Conservation (phyloP, 2,329 filamentous ascomycete genomes). For the Biscogniauxia marginata region DNA sequence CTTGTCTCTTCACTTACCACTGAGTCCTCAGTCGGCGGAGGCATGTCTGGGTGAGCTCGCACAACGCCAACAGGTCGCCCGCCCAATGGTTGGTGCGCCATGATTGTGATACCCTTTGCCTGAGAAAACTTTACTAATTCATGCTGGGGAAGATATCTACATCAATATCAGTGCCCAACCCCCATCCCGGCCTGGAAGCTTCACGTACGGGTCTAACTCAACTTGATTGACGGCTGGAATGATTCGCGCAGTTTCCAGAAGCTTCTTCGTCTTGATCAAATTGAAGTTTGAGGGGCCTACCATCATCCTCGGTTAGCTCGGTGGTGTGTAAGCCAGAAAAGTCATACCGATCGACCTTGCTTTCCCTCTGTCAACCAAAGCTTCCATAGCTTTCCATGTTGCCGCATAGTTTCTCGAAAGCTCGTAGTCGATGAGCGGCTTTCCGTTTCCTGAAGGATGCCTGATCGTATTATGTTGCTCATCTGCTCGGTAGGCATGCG, state of each 20-base stretch:
- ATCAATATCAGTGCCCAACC: conserved; percentile 1
- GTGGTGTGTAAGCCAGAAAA: neutral
- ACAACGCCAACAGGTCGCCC: conserved; percentile 15
- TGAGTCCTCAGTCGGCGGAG: conserved; percentile 13
- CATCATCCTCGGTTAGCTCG: conserved; percentile 1
- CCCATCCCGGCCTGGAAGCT: neutral
- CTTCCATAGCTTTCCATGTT: conserved; percentile 18
- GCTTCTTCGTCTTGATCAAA: conserved; percentile 10
- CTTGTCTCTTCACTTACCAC: conserved; percentile 2
- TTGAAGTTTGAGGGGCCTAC: conserved; percentile 16
- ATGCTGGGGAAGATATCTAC: conserved; percentile 15
- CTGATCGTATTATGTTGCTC: conserved; percentile 9
- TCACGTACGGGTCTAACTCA: conserved; percentile 14
- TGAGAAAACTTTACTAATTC: conserved; percentile 12
- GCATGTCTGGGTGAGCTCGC: conserved; percentile 7
- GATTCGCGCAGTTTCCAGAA: conserved; percentile 8
- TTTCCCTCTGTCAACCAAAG: conserved; percentile 12
- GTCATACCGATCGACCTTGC: conserved; percentile 12
- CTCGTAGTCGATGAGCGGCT: conserved; percentile 12
- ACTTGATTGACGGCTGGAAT: conserved; percentile 14
- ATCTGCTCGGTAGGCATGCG: conserved; percentile 13
- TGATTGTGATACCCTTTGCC: conserved; percentile 9
- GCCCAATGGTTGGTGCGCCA: conserved; percentile 15
- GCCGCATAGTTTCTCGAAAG: conserved; percentile 9
- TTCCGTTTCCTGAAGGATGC: conserved; percentile 11